Conservation (phyloP, 768 basidiomycete species). For the Collybiopsis confluens region DNA sequence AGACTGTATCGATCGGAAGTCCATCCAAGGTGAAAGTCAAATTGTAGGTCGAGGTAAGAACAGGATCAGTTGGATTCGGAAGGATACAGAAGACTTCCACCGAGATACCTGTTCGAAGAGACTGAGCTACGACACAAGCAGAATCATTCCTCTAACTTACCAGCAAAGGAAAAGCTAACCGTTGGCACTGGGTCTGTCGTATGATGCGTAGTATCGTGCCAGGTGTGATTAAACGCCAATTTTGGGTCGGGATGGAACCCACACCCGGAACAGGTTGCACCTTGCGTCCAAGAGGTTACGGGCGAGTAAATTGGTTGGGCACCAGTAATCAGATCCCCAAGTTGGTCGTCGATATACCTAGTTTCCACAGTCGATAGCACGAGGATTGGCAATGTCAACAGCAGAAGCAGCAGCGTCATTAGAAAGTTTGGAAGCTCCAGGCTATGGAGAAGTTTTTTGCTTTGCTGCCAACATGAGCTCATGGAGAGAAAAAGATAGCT, state of each 20-base stretch:
- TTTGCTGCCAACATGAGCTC: not conserved
- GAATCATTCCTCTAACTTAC: not conserved
- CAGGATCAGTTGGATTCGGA: conserved; percentile 8
- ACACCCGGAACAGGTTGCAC: not conserved
- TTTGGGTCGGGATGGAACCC: conserved; percentile 1
- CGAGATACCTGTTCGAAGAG: not conserved
- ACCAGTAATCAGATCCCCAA: conserved; percentile 1
- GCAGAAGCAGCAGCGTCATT: not conserved
- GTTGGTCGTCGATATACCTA: conserved; percentile 1
- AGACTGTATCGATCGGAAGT: not conserved
- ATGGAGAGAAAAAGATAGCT: too few species aligned
- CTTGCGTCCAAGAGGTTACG: not conserved
- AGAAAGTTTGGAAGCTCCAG: not conserved
- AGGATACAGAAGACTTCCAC: conserved; percentile 7
- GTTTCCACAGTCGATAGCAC: not conserved
- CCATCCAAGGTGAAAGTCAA: conserved; percentile 4
- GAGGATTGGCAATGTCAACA: not conserved
- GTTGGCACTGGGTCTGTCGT: not conserved
- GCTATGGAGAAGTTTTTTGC: not conserved
- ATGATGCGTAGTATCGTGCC: conserved; percentile 8
- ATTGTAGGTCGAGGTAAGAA: conserved; percentile 6
- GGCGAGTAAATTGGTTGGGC: not conserved
- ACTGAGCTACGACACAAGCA: not conserved
- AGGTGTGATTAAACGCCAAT: not conserved
- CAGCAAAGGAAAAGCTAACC: not conserved